These are phyloP conservation scores for Arabidopsis arenosa DNA, from an alignment of 345 rosid species.

Conservation along the genomic window DNA sequence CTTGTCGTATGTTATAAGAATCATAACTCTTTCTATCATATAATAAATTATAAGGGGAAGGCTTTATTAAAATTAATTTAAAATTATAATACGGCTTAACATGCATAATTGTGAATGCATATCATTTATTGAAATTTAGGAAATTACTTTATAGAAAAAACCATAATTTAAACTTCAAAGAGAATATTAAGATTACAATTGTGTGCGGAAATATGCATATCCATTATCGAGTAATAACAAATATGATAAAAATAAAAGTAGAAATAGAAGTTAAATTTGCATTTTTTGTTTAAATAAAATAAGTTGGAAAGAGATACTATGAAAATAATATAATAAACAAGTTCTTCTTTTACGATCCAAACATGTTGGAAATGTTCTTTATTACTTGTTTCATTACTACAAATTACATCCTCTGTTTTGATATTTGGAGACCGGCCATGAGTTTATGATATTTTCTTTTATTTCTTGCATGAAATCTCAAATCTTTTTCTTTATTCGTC, in stretches of 20 bases:
- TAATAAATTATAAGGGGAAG: too few relatives aligned
- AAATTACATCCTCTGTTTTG: background rate
- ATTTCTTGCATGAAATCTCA: background rate
- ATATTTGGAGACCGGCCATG: background rate
- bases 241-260: background rate
- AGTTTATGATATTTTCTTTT: background rate
- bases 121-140: too few relatives aligned
- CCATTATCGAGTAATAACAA: background rate
- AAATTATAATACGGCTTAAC: background rate
- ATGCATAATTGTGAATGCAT: background rate
- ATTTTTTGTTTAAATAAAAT: background rate
- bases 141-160: too few relatives aligned
- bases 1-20: too few relatives aligned
- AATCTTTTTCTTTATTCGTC: background rate
- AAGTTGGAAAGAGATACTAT: background rate
- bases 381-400: background rate
- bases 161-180: background rate
- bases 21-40: too few relatives aligned
- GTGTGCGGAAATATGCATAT: background rate
- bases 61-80: too few relatives aligned
- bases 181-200: background rate
- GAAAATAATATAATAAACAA: background rate
- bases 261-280: background rate
- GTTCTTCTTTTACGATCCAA: background rate
- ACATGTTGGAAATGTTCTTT: background rate